Conservation (phyloP, 2,329 filamentous ascomycete species). For the Sporothrix pseudoabietina region DNA sequence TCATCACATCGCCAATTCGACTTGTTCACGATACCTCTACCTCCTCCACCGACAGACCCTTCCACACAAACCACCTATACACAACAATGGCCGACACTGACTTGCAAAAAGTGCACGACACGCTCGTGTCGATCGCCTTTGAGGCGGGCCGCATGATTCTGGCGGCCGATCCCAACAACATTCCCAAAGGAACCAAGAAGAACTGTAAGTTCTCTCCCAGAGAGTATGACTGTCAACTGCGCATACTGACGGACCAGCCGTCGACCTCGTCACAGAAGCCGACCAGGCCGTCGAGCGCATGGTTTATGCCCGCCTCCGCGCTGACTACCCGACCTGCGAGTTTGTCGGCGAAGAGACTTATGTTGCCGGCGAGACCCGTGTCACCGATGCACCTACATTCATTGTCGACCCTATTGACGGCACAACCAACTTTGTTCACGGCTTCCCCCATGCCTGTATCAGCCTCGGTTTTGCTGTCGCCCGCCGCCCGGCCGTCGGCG, state of each 20-base stretch:
- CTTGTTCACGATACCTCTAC: not conserved
- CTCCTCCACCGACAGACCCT: too few relatives aligned
- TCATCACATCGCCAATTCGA: not conserved
- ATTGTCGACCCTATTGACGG: conserved; percentile 82
- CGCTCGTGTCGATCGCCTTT: conserved; percentile 60
- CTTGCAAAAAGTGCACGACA: conserved; percentile 63
- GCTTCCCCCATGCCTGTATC: conserved; percentile 73
- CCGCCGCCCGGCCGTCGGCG: conserved; percentile 65
- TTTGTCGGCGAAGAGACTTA: conserved; percentile 81
- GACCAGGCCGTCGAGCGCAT: conserved; percentile 67
- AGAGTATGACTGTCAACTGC: too few relatives aligned
- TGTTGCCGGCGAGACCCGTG: conserved; percentile 60
- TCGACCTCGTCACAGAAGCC: conserved; percentile 69
- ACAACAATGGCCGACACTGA: conserved; percentile 57
- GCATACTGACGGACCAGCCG: conserved; percentile 48
- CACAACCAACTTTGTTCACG: conserved; percentile 79
- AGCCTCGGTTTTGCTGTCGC: conserved; percentile 71
- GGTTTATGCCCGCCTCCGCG: conserved; percentile 56
- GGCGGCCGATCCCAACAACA: conserved; percentile 60
- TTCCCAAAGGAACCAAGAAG: conserved; percentile 62
- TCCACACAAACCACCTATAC: not conserved
- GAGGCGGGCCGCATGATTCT: conserved; percentile 68
- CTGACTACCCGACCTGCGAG: conserved; percentile 57
- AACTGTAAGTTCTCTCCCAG: conserved; percentile 52
- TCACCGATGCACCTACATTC: conserved; percentile 72